phyloP scores from a whole-genome alignment of 1,139 yeast species.

The Scheffersomyces titani region DNA sequence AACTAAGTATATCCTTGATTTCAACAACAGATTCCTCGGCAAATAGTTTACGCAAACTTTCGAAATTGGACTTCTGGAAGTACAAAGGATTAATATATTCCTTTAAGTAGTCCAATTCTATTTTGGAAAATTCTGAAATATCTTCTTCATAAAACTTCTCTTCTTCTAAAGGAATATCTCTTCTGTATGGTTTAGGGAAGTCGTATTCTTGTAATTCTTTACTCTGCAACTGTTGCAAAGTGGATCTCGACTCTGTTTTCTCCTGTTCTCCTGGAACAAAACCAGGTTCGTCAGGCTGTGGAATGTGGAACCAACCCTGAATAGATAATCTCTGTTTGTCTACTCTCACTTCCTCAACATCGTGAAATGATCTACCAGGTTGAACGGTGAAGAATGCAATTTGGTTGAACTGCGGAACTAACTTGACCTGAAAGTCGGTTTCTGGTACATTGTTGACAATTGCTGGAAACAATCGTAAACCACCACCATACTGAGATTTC shows the following conservation, averaged over 20 bases:
- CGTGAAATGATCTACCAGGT: slow-evolving; percentile 96
- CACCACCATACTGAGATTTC: slow-evolving; percentile 92
- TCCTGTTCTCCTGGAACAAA: slow-evolving; percentile 79
- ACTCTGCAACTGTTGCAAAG: slow-evolving; percentile 78
- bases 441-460: slow-evolving; percentile 87
- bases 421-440: slow-evolving; percentile 66
- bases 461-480: slow-evolving; percentile 82
- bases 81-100: slow-evolving; percentile 60
- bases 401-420: slow-evolving; percentile 94
- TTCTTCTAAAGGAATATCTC: slow-evolving; percentile 33
- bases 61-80: slow-evolving; percentile 43
- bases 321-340: slow-evolving; percentile 88
- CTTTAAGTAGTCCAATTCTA: slow-evolving; percentile 49
- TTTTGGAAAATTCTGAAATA: slow-evolving; percentile 19
- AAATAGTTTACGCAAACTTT: slow-evolving; percentile 52
- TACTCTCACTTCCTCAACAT: slow-evolving; percentile 93
- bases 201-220: slow-evolving; percentile 79
- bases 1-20: slow-evolving; percentile 61
- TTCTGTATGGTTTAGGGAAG: slow-evolving; percentile 62
- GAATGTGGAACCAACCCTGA: slow-evolving; percentile 99
- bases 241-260: slow-evolving; percentile 70
- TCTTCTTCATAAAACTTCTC: slow-evolving; percentile 21
- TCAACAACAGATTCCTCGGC: slow-evolving; percentile 70
- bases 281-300: slow-evolving; percentile 90
- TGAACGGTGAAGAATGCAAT: slow-evolving; percentile 94